Evolutionary conservation across 176 grass and related monocot genomes (phyloP), one percentile per base, ranked within the genome.

Genomic region (Dactylis glomerata): DNA sequence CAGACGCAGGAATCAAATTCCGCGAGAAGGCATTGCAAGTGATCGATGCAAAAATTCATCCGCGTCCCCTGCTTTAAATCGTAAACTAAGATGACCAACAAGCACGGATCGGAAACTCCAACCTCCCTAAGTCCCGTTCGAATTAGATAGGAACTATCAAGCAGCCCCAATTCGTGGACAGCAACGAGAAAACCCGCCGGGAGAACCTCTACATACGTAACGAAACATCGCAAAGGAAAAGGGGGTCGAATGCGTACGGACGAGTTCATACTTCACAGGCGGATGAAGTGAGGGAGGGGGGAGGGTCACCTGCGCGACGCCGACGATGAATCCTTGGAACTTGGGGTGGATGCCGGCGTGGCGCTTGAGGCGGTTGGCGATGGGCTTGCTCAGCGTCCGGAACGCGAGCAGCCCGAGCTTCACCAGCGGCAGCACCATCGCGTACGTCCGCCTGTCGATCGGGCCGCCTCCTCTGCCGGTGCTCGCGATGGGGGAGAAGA

Each of bases 341-440:
- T 88, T 89, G 59, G 92, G 92, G 87, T 93, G 89, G 84, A 92
- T 41, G 50, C 89, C 89, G 42, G 96, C 91, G 78, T 89, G 84
- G 81, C 86, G 85, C 89, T 98, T 98, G 76, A 98, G 93, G 76
- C 89, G 83, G 59, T 66, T 46, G 46, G 91, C 96, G 82, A 98
- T 90, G 82, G 96, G 96, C 85, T 98, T 98, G 86, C 91, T 88
- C 49, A 98, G 69, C 68, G 86, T 93, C 89, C 90, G 92, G 50
- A 98, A 85, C 41, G 77, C 87, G 54, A 98, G 96, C 77, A 83
- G 78, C 57, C 89, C 85, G 22, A 98, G 87, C 83, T 98, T 98
- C 61, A 90, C 82, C 68, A 92, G 49, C 10, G 92, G 96, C 73
- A 98, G 88, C 67, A 92, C 69, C 92, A 97, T 95, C 32, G n/a